Evolutionary conservation across 2,329 filamentous ascomycete species (phyloP), one percentile per base, ranked within the genome.

Genomic region (Colletotrichum liaoningense): DNA sequence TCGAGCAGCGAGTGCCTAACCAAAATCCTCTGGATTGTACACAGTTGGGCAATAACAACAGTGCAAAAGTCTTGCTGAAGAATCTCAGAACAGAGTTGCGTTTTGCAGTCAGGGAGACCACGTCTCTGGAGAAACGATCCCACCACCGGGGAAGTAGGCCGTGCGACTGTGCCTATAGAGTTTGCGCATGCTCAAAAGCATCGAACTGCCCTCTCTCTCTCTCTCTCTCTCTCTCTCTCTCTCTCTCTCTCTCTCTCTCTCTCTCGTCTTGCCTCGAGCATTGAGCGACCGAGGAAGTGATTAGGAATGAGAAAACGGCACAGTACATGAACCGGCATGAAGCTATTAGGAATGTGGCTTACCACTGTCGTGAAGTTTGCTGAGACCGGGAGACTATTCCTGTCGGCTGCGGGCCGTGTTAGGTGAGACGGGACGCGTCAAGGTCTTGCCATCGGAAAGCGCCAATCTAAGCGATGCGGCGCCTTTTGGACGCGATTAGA

Each of bases 401-500:
- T 38, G 58, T 68, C 35, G 64, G 35, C 26, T 28, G 38, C 64
- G 35, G 64, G 28, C 69, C 65, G 57, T 42, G 64, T 55, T 59
- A 16, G 66, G 54, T 64, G 59, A 72, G 69, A 64, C 66, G 67
- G 42, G 69, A 64, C 69, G 69, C 66, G 59, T 69, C 66, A 22
- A 69, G 38, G 58, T 12, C 35, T 64, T 60, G 58, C 19, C 33
- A 28, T 42, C 30, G 30, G 22, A 57, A 46, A 16, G 28, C 28
- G 6, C n/a, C 42, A 63, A 63, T 68, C n/a, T 68, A 56, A 71
- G 60, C 56, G 56, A 52, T 33, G 49, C 57, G 60, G 42, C 28
- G 33, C 54, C 14, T 26, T 24, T 30, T 33, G 16, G 19, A 54
- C 28, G 26, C n/a, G 52, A 49, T 49, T n/a, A 49, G 42, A 22